Conservation (phyloP, 1,139 yeast species). For the Taphrina communis region DNA sequence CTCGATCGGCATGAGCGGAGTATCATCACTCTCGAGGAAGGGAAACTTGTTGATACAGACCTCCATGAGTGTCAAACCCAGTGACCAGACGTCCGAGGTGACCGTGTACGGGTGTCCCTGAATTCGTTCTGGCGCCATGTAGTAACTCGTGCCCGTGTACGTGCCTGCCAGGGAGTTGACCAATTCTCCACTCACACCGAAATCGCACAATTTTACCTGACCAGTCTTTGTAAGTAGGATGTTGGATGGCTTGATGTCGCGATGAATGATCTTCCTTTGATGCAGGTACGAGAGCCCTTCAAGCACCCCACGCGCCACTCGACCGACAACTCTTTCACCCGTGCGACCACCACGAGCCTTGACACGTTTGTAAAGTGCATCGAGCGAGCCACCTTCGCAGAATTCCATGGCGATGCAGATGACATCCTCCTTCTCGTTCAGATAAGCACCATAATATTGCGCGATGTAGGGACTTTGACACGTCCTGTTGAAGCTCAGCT, state of each 20-base stretch:
- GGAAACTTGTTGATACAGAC: constrained; percentile 82
- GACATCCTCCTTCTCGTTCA: constrained; percentile 60
- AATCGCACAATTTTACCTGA: constrained; percentile 89
- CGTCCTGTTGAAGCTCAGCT: constrained; percentile 85
- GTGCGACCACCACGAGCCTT: constrained; percentile 59
- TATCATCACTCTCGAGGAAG: constrained; percentile 45
- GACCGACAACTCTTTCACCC: constrained; percentile 72
- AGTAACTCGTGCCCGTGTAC: constrained; percentile 95
- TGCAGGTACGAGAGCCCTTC: constrained; percentile 77
- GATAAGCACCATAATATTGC: constrained; percentile 87
- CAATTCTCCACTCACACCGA: constrained; percentile 93
- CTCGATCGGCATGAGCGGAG: constrained; percentile 79
- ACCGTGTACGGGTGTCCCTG: constrained; percentile 92
- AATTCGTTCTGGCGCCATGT: constrained; percentile 97
- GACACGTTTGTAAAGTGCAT: constrained; percentile 61
- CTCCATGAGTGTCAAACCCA: constrained; percentile 88
- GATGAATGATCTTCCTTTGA: constrained; percentile 86
- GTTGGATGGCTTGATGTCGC: constrained; percentile 97
- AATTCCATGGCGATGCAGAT: constrained; percentile 98
- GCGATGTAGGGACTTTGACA: constrained; percentile 81
- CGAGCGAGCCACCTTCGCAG: constrained; percentile 97
- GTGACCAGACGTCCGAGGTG: constrained; percentile 95
- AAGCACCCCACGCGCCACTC: constrained; percentile 77
- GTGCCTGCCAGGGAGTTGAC: constrained; percentile 96
- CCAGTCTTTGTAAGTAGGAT: constrained; percentile 80